phyloP scores from a whole-genome alignment of 768 basidiomycete species.

The Leccinum subgranulosum region DNA sequence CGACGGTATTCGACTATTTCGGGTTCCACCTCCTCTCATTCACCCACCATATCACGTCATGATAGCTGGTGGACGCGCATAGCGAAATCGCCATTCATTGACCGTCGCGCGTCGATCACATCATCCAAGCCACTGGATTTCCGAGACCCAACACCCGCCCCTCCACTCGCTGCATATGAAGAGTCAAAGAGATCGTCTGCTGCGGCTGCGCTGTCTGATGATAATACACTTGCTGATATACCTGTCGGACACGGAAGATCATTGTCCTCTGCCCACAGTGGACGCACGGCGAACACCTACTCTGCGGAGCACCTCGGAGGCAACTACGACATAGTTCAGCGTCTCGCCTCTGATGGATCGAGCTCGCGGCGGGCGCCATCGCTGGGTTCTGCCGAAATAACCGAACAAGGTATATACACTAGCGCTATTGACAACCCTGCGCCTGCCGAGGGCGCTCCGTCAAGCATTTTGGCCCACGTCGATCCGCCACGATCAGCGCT shows the following conservation, averaged over 20 bases:
- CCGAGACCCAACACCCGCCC: conserved; percentile 78
- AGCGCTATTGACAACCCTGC: conserved; percentile 2
- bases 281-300: conserved; percentile 64
- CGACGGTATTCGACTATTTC: conserved; percentile 40
- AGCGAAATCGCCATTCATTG: conserved; percentile 60
- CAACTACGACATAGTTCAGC: conserved; percentile 69
- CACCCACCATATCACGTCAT: conserved; percentile 55
- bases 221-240: conserved; percentile 9
- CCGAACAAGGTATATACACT: conserved; percentile 15
- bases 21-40: conserved; percentile 38
- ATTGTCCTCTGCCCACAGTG: conserved; percentile 50
- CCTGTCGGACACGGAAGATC: conserved; percentile 30
- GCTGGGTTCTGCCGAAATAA: conserved; percentile 23
- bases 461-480: conserved; percentile 1
- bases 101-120: conserved; percentile 48
- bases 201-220: conserved; percentile 13
- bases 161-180: conserved; percentile 57
- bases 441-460: conserved; percentile 11
- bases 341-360: conserved; percentile 33
- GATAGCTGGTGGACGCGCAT: conserved; percentile 82
- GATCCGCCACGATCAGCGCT: conserved; percentile 20
- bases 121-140: conserved; percentile 46
- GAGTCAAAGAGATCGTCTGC: conserved; percentile 33
- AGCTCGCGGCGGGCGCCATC: conserved; percentile 22
- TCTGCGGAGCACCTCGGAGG: conserved; percentile 63